phyloP scores from a whole-genome alignment of 306 rosid genomes.

The Dryas drummondii region DNA sequence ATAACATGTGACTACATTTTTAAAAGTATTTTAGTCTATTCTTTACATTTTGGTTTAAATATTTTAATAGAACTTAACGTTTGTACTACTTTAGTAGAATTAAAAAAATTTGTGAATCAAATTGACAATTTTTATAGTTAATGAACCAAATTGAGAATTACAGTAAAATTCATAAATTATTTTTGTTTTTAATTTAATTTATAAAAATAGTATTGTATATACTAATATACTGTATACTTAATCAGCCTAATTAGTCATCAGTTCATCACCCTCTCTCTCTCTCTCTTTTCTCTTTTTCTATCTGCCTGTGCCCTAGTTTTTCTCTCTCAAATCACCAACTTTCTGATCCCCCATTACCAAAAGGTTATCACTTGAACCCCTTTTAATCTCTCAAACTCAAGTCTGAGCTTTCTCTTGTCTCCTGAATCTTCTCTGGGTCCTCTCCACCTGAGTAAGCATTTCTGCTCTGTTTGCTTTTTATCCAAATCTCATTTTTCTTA shows the following conservation, averaged over 20 bases:
- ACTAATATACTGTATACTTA: not conserved
- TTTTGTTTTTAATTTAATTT: too few relatives aligned
- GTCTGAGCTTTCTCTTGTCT: conserved; percentile 5
- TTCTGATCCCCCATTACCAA: conserved; percentile 3
- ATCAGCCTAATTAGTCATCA: not conserved
- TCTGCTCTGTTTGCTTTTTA: not conserved
- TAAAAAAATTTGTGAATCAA: too few relatives aligned
- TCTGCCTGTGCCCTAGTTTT: conserved; percentile 4
- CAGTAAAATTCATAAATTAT: too few relatives aligned
- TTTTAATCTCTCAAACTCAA: conserved; percentile 13
- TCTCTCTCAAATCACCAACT: not conserved
- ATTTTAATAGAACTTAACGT: too few relatives aligned
- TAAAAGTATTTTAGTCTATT: too few relatives aligned
- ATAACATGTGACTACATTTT: too few relatives aligned
- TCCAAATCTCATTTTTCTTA: not conserved
- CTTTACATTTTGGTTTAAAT: too few relatives aligned
- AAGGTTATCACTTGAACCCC: not conserved
- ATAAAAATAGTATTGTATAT: too few relatives aligned
- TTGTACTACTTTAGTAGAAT: too few relatives aligned
- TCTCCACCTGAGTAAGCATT: conserved; percentile 21
- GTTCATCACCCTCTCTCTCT: not conserved
- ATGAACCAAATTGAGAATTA: too few relatives aligned
- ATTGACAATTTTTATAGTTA: too few relatives aligned
- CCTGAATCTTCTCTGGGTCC: conserved; percentile 41
- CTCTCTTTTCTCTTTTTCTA: not conserved